Evolutionary conservation across 495 filamentous ascomycete species (phyloP).

Genomic region (Choiromyces venosus): DNA sequence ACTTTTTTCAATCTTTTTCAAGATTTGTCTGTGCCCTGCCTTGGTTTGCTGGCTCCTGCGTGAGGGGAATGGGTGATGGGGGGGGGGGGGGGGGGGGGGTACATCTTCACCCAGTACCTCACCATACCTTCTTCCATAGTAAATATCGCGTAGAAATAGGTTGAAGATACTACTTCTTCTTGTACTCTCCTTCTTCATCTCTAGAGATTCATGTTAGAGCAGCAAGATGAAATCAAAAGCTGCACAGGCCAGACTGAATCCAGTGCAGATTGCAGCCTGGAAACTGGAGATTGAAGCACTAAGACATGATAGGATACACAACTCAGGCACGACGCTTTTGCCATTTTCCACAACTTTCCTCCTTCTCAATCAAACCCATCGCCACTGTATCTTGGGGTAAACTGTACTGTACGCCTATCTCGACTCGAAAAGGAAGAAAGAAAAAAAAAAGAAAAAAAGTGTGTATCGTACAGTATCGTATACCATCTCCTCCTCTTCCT

Average conservation of each 20-base stretch:
- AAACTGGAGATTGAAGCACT: neutral
- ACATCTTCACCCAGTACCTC: too few relatives aligned
- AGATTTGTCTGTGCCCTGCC: neutral
- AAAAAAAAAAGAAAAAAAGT: too few relatives aligned
- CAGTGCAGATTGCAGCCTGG: neutral
- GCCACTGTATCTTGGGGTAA: neutral
- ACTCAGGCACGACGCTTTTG: neutral
- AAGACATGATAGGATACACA: neutral
- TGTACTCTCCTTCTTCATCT: too few relatives aligned
- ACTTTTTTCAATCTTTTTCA: neutral
- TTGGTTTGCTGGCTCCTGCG: neutral
- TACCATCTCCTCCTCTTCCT: neutral
- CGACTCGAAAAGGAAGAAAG: neutral
- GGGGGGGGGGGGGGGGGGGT: too few relatives aligned
- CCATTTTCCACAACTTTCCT: neutral
- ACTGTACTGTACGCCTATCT: neutral
- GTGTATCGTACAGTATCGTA: neutral
- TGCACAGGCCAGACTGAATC: conserved; percentile 1
- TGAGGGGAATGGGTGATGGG: too few relatives aligned
- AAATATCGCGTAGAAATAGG: too few relatives aligned
- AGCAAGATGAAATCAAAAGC: neutral
- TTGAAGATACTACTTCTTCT: too few relatives aligned
- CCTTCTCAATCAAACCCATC: neutral
- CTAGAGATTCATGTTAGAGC: neutral
- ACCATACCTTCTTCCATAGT: too few relatives aligned